A percentile compares a stretch with the other conserved stretches of the same genome.
phyloP scores from a whole-genome alignment of 73 alveolate genomes.

The Tetrahymena malaccensis region DNA sequence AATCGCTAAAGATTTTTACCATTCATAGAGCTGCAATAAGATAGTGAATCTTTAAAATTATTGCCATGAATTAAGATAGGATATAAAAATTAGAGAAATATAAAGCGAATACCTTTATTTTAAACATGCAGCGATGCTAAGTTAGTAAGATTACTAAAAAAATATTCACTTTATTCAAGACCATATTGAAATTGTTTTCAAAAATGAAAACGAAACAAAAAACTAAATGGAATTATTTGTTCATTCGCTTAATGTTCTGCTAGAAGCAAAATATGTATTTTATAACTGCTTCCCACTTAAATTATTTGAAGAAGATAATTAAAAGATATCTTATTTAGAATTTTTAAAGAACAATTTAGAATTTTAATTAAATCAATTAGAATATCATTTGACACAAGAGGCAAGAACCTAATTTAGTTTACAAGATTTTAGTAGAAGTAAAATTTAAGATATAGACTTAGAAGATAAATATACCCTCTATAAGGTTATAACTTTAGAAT shows the following conservation, averaged over 20 bases:
- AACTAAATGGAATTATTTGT: neutral
- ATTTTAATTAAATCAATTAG: neutral
- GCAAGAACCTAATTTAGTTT: neutral
- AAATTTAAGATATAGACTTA: neutral
- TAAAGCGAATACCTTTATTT: neutral
- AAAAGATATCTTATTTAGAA: neutral
- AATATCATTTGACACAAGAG: neutral
- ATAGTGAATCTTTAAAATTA: neutral
- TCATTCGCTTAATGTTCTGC: neutral
- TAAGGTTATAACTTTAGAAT: neutral
- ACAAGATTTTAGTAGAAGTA: neutral
- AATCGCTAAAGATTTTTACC: neutral
- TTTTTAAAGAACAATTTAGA: neutral
- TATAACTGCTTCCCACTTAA: neutral
- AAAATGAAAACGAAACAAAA: neutral
- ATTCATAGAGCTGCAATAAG: neutral
- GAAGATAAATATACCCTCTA: neutral
- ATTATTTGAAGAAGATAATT: neutral
- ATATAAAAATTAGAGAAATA: neutral
- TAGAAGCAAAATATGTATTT: neutral
- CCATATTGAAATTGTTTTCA: neutral
- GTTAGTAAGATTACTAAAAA: neutral
- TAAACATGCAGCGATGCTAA: neutral
- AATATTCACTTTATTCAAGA: neutral
- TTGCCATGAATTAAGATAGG: neutral